Evolutionary conservation across 164 flowering plant genomes (phyloP).

Genomic region (Vitis amurensis): DNA sequence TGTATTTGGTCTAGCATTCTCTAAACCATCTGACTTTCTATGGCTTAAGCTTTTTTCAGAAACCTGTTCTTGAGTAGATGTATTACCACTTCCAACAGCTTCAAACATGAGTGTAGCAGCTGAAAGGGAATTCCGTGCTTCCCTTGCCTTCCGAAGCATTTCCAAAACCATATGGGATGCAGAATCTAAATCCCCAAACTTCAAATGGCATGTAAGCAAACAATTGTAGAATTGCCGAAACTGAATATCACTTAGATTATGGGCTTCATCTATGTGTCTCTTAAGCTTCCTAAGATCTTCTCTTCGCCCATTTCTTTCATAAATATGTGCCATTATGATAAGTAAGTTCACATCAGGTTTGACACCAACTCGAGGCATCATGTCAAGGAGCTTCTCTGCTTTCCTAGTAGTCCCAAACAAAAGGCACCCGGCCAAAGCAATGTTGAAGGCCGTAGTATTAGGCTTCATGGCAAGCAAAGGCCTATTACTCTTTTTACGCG

Average conservation of each 20-base stretch:
- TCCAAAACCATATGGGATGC: constrained; percentile 82
- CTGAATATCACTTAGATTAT: constrained; percentile 52
- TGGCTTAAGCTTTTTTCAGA: constrained; percentile 12
- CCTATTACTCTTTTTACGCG: constrained; percentile 79
- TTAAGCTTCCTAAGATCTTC: constrained; percentile 88
- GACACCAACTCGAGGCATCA: constrained; percentile 81
- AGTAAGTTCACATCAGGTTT: constrained; percentile 59
- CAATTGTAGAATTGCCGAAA: constrained; percentile 83
- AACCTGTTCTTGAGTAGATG: constrained; percentile 14
- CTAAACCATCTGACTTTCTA: constrained; percentile 12
- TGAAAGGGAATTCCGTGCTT: constrained; percentile 66
- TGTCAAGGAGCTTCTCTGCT: constrained; percentile 88
- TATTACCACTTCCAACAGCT: constrained; percentile 24
- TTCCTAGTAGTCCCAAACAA: constrained; percentile 71
- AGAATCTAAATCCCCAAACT: constrained; percentile 81
- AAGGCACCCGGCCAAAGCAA: constrained; percentile 76
- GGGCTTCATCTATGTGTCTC: constrained; percentile 72
- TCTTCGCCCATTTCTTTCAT: constrained; percentile 85
- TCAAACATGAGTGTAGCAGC: constrained; percentile 47
- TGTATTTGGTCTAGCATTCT: constrained; percentile 10
- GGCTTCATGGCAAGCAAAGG: constrained; percentile 91
- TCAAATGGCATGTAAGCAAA: constrained; percentile 81
- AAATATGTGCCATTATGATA: constrained; percentile 76
- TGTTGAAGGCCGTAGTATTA: constrained; percentile 55
- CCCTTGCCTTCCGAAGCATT: constrained; percentile 77